Base-by-base conservation (phyloP, 1,284 basidiomycete genomes). In the Retiboletus flavoniger region DNA sequence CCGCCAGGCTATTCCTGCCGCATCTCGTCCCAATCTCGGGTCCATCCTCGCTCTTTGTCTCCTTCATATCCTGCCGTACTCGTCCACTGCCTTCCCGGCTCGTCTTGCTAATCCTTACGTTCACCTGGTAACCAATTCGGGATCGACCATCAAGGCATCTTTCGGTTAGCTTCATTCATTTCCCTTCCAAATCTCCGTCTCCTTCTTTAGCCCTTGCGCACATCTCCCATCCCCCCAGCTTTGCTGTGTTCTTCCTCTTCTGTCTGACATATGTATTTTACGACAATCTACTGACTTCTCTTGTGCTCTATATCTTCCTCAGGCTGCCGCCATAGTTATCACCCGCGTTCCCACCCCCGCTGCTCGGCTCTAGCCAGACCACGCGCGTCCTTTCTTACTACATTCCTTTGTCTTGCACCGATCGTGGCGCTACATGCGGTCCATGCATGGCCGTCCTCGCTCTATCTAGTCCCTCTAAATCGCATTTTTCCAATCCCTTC, bases 381-480 rank as follows among this genome's bases (percentile, higher is more conserved):
- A 35, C 47, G n/a, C n/a, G n/a, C n/a, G 31, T 52, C 53, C 45
- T 54, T 53, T 56, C 45, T 56, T 56, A 48, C 55, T 39, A 57
- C 55, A 56, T 55, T 46, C 47, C 38, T 42, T 55, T 44, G 48
- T 38, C 39, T 55, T 19, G 36, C 49, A 19, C 32, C 45, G 55
- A 60, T 63, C 53, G 60, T 59, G 54, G 58, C 63, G 50, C 62
- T 60, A 56, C 66, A 64, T 60, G 59, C 54, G 54, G 53, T 51
- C 61, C 63, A 62, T 70, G 68, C 72, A 83, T 84, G 82, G 76
- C 79, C 59, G 73, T 75, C 47, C 75, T 77, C 45, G 72, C 79
- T 49, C 59, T 75, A 47, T 71, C 73, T 56, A 67, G 68, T 50
- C 62, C 70, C 56, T 67, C 75, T 57, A 75, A 74, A 66, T 60